Percentiles rank a stretch among this genome's conserved stretches.
Conservation (phyloP, 2,329 filamentous ascomycete genomes). For the Whalleya microplaca region DNA sequence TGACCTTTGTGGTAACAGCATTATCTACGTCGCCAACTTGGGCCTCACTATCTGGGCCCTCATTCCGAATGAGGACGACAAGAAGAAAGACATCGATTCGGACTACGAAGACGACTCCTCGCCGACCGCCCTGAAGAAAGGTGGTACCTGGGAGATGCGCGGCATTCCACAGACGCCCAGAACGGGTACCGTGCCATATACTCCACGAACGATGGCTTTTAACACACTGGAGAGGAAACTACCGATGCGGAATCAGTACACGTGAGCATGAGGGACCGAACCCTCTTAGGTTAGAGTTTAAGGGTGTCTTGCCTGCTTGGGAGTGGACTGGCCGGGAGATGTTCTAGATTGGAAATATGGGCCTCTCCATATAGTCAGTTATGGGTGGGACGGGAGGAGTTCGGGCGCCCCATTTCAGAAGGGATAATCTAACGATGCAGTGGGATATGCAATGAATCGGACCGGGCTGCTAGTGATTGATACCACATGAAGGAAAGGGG, state of each 20-base stretch:
- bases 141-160: conserved; percentile 62
- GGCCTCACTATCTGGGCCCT: conserved; percentile 62
- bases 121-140: conserved; percentile 43
- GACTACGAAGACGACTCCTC: conserved; percentile 44
- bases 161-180: conserved; percentile 46
- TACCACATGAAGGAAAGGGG: neutral
- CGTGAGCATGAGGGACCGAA: conserved; percentile 1
- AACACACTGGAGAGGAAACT: conserved; percentile 63
- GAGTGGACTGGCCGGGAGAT: no score
- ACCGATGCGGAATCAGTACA: conserved; percentile 49
- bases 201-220: conserved; percentile 70
- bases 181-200: conserved; percentile 53
- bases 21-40: conserved; percentile 63
- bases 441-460: neutral
- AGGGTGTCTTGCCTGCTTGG: neutral
- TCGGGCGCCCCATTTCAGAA: conserved; percentile 12
- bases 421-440: neutral
- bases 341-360: no score
- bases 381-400: conserved; percentile 9
- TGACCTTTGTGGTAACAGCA: conserved; percentile 44
- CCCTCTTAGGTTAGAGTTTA: neutral
- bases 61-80: conserved; percentile 59
- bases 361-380: neutral
- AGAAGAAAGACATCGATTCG: conserved; percentile 46
- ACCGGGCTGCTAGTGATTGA: neutral